phyloP scores from a whole-genome alignment of 2,329 filamentous ascomycete genomes.

The Colletotrichum lindemuthianum region DNA sequence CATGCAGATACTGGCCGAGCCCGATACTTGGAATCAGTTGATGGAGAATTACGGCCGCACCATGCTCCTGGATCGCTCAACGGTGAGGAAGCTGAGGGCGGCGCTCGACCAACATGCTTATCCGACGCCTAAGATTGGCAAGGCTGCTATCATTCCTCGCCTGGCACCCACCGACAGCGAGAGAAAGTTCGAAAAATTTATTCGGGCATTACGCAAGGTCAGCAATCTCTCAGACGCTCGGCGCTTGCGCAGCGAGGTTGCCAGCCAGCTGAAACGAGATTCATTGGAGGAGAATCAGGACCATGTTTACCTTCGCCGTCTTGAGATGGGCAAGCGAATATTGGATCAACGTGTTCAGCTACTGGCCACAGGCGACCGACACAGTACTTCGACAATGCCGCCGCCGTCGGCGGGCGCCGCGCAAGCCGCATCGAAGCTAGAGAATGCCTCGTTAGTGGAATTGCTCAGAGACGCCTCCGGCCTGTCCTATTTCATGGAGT shows the following conservation, averaged over 20 bases:
- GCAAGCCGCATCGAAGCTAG: slow-evolving; percentile 64
- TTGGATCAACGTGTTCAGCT: slow-evolving; percentile 90
- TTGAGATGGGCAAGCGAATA: slow-evolving; percentile 92
- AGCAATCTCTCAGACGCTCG: slow-evolving; percentile 93
- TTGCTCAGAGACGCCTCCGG: slow-evolving; percentile 91
- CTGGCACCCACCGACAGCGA: slow-evolving; percentile 87
- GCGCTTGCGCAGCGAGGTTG: slow-evolving; percentile 89
- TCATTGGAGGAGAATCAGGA: slow-evolving; percentile 82
- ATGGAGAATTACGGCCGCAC: slow-evolving; percentile 90
- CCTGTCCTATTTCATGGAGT: slow-evolving; percentile 99
- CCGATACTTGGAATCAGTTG: slow-evolving; percentile 97
- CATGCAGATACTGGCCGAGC: slow-evolving; percentile 83
- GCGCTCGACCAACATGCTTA: slow-evolving; percentile 94
- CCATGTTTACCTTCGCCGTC: slow-evolving; percentile 83
- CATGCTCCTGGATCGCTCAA: slow-evolving; percentile 94
- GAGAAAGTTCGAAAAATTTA: slow-evolving; percentile 92
- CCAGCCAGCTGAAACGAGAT: slow-evolving; percentile 90
- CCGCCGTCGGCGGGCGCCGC: slow-evolving; percentile 24
- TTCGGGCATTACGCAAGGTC: slow-evolving; percentile 86
- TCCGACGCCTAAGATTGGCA: slow-evolving; percentile 74
- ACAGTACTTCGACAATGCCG: slow-evolving; percentile 40
- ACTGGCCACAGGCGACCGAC: slow-evolving; percentile 72
- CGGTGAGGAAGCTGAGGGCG: slow-evolving; percentile 88
- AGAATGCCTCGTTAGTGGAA: slow-evolving; percentile 82
- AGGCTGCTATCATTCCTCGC: slow-evolving; percentile 78